These are phyloP conservation scores for Juglanconis sp. DNA, from an alignment of 2,329 filamentous ascomycete genomes.

Conservation along the genomic window DNA sequence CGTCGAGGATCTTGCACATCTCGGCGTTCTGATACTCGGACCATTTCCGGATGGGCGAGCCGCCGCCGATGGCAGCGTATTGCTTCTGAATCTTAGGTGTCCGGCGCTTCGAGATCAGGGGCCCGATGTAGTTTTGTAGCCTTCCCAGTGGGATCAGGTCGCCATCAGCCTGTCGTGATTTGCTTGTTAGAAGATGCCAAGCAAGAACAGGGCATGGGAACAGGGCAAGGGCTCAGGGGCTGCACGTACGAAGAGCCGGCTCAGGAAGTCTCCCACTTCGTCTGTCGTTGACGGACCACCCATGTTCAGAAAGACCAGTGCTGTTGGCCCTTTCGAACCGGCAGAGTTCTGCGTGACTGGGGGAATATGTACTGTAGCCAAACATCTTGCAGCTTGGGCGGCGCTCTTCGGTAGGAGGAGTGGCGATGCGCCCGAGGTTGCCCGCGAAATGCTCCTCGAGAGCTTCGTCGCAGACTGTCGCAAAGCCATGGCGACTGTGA, in stretches of 20 bases:
- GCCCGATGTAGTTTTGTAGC: slow-evolving; percentile 85
- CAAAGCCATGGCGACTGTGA: slow-evolving; percentile 29
- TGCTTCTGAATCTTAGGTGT: slow-evolving; percentile 97
- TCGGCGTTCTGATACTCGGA: slow-evolving; percentile 89
- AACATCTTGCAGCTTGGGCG: slow-evolving; percentile 40
- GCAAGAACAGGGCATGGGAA: slow-evolving; percentile 4
- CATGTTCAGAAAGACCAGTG: slow-evolving; percentile 99
- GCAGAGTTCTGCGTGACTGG: slow-evolving; percentile 77
- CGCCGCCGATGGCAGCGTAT: slow-evolving; percentile 90
- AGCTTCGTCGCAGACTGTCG: slow-evolving; percentile 37
- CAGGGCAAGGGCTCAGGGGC: slow-evolving; percentile 5
- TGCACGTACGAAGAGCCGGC: slow-evolving; percentile 77
- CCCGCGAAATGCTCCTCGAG: slow-evolving; percentile 28
- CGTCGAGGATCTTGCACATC: slow-evolving; percentile 97
- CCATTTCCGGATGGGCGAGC: slow-evolving; percentile 98
- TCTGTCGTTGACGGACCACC: slow-evolving; percentile 84
- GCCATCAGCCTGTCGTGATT: slow-evolving; percentile 66
- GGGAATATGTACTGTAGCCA: slow-evolving; percentile 61
- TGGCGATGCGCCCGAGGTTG: slow-evolving; percentile 17
- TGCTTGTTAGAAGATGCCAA: background rate
- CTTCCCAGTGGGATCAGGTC: slow-evolving; percentile 95
- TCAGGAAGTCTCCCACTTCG: slow-evolving; percentile 87
- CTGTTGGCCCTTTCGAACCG: slow-evolving; percentile 74
- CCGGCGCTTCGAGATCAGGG: slow-evolving; percentile 77
- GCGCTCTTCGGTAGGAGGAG: slow-evolving; percentile 27